Evolutionary conservation across 2,329 filamentous ascomycete genomes (phyloP), one percentile per base, ranked within the genome.

Genomic region (Sporothrix globosa): DNA sequence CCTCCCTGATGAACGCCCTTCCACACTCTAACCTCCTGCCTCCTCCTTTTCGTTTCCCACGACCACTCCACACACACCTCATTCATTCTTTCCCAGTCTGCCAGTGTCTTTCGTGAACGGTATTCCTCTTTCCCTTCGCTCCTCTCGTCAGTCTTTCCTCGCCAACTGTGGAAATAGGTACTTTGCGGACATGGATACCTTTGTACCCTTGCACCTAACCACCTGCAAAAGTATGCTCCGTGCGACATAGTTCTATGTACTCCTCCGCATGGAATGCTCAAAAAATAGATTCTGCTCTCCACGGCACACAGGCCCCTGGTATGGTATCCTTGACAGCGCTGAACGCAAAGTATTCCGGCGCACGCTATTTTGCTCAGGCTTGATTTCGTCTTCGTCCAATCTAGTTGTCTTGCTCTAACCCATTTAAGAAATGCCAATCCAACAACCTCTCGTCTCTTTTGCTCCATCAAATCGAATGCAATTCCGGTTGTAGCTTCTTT

Each of bases 361-460:
- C 19, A 39, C 41, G 44, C 53, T 46, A 30, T 68, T 58, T 58
- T 68, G 67, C 67, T 19, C 67, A 54, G 46, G 11, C 44, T 54
- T 17, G 30, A 71, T 41, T 24, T 53, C 41, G 63, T 30, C 48
- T 34, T n/a, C 66, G 65, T 54, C 48, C 70, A 67, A 46, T 60
- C 56, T 60, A 60, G 67, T 72, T 70, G 56, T 7, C 10, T 41
- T 53, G 44, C 63, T 69, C 74, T 77, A 78, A 72, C 77, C 76
- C 74, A 74, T 74, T 74, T 76, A 73, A 75, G 76, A 73, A 75
- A 63, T 3, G 27, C 44, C 34, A 68, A 46, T 63, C 46, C 63
- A 41, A 54, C 61, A n/a, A 34, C 53, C 58, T 63, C 39, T 61
- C 46, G 53, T 54, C 34, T 68, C 27, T 67, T 24, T 63, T 44